Base-by-base conservation (phyloP, 208 protist genomes). In the Trypanosoma avium region DNA sequence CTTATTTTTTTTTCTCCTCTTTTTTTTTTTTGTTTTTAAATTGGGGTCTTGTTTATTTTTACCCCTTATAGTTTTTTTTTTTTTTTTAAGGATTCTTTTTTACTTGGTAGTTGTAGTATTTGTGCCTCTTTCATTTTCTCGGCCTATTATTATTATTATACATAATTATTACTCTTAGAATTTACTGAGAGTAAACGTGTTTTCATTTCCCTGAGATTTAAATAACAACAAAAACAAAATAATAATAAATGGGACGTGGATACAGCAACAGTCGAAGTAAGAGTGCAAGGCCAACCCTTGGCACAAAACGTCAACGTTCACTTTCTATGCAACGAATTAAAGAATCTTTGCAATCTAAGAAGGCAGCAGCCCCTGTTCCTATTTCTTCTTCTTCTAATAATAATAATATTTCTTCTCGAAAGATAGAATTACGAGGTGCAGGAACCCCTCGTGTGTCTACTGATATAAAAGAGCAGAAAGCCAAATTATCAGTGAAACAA, bases 231-330 rank as follows among this genome's bases (percentile, higher is more conserved):
- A n/a, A n/a, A n/a, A n/a, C n/a, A n/a, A n/a, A n/a, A n/a, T n/a
- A n/a, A n/a, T n/a, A n/a, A n/a, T n/a, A n/a, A n/a, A 94, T 94
- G 88, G 88, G 67, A 40, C 75, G 88, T 55, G 88, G 88, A 45
- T 94, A 94, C 70, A 89, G 83, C 60, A 83, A 78, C 29, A 87
- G 63, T 57, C 84, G 88, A 52, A 86, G 81, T 65, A 89, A 81
- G 64, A 94, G 81, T 70, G 68, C 71, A n/a, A 75, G 88, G 7
- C 83, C 83, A 4, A 92, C 88, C 53, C 77, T 88, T 33, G 61
- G 78, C 21, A 70, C 78, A 61, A 94, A 94, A 77, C 80, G 88
- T 9, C 19, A 59, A n/a, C 69, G 69, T 2, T 78, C 72, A 1
- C 9, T 73, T 3, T 78, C 72, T 7, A 15, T 78, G 21, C 48